phyloP scores from a whole-genome alignment of 495 filamentous ascomycete genomes.

The Mycothermus thermophilus region DNA sequence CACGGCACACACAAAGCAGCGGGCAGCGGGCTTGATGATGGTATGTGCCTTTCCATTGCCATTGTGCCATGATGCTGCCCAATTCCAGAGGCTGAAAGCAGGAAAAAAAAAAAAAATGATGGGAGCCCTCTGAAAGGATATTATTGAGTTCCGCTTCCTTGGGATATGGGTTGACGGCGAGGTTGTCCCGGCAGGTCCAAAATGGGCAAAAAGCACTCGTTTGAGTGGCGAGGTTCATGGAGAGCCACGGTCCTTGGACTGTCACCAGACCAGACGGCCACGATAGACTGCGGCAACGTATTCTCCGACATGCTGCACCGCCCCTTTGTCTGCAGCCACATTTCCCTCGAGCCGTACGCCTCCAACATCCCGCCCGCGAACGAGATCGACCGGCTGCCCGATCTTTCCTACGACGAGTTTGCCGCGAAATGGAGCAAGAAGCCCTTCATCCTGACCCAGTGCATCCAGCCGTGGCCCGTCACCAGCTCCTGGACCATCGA shows the following conservation, averaged over 20 bases:
- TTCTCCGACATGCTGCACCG: constrained; percentile 86
- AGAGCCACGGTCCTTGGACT: constrained; percentile 61
- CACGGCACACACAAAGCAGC: too few relatives aligned
- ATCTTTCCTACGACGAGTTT: constrained; percentile 64
- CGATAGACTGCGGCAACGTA: constrained; percentile 59
- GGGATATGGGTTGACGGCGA: constrained; percentile 6
- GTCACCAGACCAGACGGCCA: constrained; percentile 31
- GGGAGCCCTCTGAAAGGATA: too few relatives aligned
- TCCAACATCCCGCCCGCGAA: constrained; percentile 59
- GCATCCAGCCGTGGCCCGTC: constrained; percentile 73
- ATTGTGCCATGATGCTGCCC: too few relatives aligned
- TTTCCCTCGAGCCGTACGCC: constrained; percentile 49
- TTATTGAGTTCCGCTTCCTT: too few relatives aligned
- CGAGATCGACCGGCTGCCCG: constrained; percentile 51
- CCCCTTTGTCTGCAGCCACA: constrained; percentile 80
- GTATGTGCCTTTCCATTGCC: too few relatives aligned
- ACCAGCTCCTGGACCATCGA: constrained; percentile 62
- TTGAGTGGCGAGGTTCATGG: constrained; percentile 78
- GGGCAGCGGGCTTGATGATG: too few relatives aligned
- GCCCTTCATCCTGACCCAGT: constrained; percentile 79
- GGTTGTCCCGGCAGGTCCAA: constrained; percentile 15
- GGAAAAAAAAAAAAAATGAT: too few relatives aligned
- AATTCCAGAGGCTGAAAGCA: too few relatives aligned
- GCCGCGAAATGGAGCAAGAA: constrained; percentile 57
- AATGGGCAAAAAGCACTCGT: constrained; percentile 20